Percentiles rank a stretch among this genome's conserved stretches.
Evolutionary conservation across 2,329 filamentous ascomycete species (phyloP).

Genomic region (Colletotrichum musicola): DNA sequence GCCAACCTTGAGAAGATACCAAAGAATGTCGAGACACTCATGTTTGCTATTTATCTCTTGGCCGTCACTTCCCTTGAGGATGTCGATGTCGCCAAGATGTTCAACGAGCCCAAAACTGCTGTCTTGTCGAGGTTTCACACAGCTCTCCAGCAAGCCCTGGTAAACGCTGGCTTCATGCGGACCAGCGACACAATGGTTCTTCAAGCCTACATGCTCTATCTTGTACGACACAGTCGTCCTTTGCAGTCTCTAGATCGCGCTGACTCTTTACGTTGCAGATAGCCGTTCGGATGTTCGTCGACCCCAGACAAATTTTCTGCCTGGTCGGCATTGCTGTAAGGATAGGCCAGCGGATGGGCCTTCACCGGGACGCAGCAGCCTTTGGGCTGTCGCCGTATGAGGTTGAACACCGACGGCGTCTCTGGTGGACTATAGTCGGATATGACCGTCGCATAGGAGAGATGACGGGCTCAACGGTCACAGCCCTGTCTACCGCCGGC

Average conservation of each 20-base stretch:
- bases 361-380: constrained; percentile 73
- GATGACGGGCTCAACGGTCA: constrained; percentile 70
- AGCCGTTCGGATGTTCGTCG: constrained; percentile 67
- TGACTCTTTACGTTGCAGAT: constrained; percentile 40
- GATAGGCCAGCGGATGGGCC: constrained; percentile 75
- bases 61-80: constrained; percentile 71
- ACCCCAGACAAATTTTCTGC: constrained; percentile 71
- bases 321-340: constrained; percentile 75
- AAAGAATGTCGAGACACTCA: constrained; percentile 72
- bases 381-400: constrained; percentile 69
- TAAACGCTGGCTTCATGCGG: constrained; percentile 76
- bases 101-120: constrained; percentile 64
- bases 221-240: constrained; percentile 60
- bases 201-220: constrained; percentile 76
- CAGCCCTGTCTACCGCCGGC: constrained; percentile 64
- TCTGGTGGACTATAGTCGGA: constrained; percentile 80
- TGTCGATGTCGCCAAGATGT: constrained; percentile 62
- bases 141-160: constrained; percentile 73
- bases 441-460: constrained; percentile 79
- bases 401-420: constrained; percentile 75
- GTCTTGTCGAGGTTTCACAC: constrained; percentile 67
- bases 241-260: neutral
- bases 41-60: constrained; percentile 75
- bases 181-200: constrained; percentile 74
- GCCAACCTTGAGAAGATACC: constrained; percentile 66